A percentile compares a stretch with the other conserved stretches of the same genome.
Evolutionary conservation across 1,284 basidiomycete species (phyloP).

Genomic region (Tylopilus sp.): DNA sequence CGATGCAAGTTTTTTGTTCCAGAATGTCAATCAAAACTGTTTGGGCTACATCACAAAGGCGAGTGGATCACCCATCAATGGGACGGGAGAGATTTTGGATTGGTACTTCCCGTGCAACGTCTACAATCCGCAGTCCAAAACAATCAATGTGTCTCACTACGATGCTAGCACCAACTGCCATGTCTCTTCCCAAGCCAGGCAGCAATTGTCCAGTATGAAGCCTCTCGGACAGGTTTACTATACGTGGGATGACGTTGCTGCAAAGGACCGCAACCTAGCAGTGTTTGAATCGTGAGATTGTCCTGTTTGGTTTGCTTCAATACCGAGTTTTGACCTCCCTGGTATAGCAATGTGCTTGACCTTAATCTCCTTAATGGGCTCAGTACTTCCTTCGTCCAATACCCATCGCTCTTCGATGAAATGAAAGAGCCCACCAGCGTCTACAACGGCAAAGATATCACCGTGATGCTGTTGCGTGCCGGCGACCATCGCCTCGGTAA

Average conservation of each 20-base stretch:
- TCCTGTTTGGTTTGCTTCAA: conserved; percentile 1
- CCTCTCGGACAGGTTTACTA: conserved; percentile 88
- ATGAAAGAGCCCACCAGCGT: conserved; percentile 69
- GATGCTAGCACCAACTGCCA: conserved; percentile 71
- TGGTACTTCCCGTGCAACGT: conserved; percentile 99
- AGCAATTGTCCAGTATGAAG: conserved; percentile 44
- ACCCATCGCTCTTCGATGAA: conserved; percentile 79
- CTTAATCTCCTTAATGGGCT: conserved; percentile 84
- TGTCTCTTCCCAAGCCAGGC: conserved; percentile 51
- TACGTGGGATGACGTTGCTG: conserved; percentile 82
- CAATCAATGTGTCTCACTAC: conserved; percentile 69
- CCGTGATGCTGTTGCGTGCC: conserved; percentile 73
- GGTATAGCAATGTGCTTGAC: conserved; percentile 80
- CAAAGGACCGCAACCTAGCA: conserved; percentile 72
- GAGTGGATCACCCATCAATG: conserved; percentile 62
- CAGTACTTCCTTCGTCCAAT: conserved; percentile 70
- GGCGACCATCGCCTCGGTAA: conserved; percentile 64
- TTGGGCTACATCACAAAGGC: conserved; percentile 72
- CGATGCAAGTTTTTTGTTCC: conserved; percentile 93
- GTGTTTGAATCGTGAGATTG: conserved; percentile 83
- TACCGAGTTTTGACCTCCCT: conserved; percentile 9
- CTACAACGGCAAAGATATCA: conserved; percentile 82
- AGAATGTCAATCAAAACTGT: conserved; percentile 85
- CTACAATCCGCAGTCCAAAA: conserved; percentile 63
- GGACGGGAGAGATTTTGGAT: conserved; percentile 52